phyloP scores from a whole-genome alignment of 2,329 filamentous ascomycete species.

The Fusarium sp. region DNA sequence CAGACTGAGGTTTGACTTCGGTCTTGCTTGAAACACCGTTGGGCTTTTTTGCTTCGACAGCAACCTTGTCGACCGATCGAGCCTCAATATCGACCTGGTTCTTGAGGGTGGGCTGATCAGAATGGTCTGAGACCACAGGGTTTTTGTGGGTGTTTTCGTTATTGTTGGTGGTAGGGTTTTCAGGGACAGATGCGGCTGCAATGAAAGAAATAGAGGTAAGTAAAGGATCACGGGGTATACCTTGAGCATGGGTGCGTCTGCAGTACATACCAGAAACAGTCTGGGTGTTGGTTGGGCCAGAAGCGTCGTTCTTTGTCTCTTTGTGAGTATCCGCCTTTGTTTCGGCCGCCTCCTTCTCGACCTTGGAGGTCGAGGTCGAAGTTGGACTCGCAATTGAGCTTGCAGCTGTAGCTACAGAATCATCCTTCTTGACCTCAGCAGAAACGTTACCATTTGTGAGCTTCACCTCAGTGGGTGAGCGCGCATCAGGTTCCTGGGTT shows the following conservation, averaged over 20 bases:
- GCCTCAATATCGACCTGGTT: slow-evolving; percentile 23
- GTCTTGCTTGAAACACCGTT: slow-evolving; percentile 32
- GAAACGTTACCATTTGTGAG: slow-evolving; percentile 36
- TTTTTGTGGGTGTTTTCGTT: slow-evolving; percentile 31
- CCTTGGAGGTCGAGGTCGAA: slow-evolving; percentile 28
- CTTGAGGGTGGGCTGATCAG: slow-evolving; percentile 42
- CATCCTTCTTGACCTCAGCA: slow-evolving; percentile 16
- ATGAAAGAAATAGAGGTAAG: slow-evolving; percentile 29
- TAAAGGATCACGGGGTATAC: background rate
- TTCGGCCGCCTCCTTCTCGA: slow-evolving; percentile 21
- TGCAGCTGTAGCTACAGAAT: slow-evolving; percentile 2
- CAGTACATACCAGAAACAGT: slow-evolving; percentile 42
- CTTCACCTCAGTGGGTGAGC: slow-evolving; percentile 33
- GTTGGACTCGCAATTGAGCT: slow-evolving; percentile 24
- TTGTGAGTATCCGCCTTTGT: slow-evolving; percentile 25
- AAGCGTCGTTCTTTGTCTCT: slow-evolving; percentile 24
- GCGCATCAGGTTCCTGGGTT: slow-evolving; percentile 16
- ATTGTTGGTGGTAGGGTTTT: slow-evolving; percentile 32
- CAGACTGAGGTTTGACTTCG: slow-evolving; percentile 32
- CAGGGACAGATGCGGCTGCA: slow-evolving; percentile 32
- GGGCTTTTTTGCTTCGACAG: slow-evolving; percentile 21
- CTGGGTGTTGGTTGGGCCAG: slow-evolving; percentile 21
- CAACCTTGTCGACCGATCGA: slow-evolving; percentile 19
- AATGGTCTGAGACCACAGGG: slow-evolving; percentile 30
- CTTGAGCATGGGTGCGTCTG: background rate